Evolutionary conservation across 2,329 filamentous ascomycete species (phyloP).

Genomic region (Botrytis pseudocinerea): DNA sequence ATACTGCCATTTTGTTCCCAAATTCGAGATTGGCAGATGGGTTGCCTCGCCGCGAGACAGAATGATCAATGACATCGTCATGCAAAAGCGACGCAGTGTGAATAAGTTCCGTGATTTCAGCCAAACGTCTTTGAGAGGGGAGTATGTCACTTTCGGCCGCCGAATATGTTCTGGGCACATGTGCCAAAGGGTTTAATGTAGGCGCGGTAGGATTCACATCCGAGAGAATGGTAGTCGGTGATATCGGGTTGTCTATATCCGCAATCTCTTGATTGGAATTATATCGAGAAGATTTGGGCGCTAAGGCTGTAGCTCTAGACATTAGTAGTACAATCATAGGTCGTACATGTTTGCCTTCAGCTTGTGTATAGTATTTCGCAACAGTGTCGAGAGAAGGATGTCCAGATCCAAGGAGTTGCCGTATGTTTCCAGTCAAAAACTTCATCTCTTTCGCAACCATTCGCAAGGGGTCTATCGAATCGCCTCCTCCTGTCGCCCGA

Average conservation of each 20-base stretch:
- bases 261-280: constrained; percentile 37
- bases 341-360: constrained; percentile 94
- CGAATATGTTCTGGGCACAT: constrained; percentile 37
- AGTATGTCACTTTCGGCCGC: constrained; percentile 67
- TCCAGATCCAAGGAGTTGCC: constrained; percentile 87
- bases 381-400: constrained; percentile 93
- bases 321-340: constrained; percentile 94
- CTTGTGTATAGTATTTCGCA: constrained; percentile 96
- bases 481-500: constrained; percentile 59
- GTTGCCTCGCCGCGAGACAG: constrained; percentile 76
- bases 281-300: constrained; percentile 61
- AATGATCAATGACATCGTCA: constrained; percentile 97
- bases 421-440: constrained; percentile 89
- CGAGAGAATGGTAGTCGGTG: constrained; percentile 62
- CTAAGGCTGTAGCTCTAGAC: constrained; percentile 85
- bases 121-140: constrained; percentile 87
- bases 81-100: constrained; percentile 95
- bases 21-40: constrained; percentile 93
- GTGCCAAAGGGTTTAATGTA: constrained; percentile 53
- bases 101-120: constrained; percentile 96
- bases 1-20: constrained; percentile 98
- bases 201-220: constrained; percentile 75
- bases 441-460: constrained; percentile 97
- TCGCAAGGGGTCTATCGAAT: constrained; percentile 83
- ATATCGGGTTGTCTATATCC: constrained; percentile 61